Evolutionary conservation across 2,329 filamentous ascomycete species (phyloP).

Genomic region (Scedosporium boydii): DNA sequence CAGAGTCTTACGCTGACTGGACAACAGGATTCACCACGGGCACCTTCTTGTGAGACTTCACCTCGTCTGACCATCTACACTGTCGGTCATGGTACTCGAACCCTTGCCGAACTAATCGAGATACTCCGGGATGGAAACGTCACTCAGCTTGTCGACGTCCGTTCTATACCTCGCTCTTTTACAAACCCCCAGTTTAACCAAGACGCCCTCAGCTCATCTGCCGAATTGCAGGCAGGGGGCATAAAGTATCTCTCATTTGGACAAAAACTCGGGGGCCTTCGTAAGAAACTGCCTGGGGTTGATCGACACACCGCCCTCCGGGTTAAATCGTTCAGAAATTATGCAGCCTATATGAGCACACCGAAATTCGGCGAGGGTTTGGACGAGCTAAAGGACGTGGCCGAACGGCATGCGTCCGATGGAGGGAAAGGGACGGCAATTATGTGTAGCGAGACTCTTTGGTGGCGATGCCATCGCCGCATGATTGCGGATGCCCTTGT

Average conservation of each 20-base stretch:
- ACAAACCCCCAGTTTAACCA: not conserved
- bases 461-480: not conserved
- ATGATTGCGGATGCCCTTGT: not conserved
- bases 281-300: not conserved
- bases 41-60: not conserved
- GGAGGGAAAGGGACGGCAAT: not conserved
- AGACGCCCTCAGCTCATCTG: not conserved
- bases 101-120: not conserved
- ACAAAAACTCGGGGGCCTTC: not conserved
- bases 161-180: not conserved
- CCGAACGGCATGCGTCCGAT: not conserved
- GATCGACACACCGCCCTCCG: not conserved
- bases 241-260: not conserved
- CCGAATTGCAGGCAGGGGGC: not conserved
- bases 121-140: not conserved
- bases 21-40: no score
- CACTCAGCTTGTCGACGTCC: not conserved
- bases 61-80: not conserved
- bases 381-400: not conserved
- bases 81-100: not conserved
- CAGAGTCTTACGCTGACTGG: no score
- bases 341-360: not conserved
- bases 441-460: not conserved
- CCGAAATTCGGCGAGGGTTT: not conserved
- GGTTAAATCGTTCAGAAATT: not conserved